Evolutionary conservation across 225 moss, liverwort and hornwort species (phyloP).

Genomic region (Straminergon stramineum): DNA sequence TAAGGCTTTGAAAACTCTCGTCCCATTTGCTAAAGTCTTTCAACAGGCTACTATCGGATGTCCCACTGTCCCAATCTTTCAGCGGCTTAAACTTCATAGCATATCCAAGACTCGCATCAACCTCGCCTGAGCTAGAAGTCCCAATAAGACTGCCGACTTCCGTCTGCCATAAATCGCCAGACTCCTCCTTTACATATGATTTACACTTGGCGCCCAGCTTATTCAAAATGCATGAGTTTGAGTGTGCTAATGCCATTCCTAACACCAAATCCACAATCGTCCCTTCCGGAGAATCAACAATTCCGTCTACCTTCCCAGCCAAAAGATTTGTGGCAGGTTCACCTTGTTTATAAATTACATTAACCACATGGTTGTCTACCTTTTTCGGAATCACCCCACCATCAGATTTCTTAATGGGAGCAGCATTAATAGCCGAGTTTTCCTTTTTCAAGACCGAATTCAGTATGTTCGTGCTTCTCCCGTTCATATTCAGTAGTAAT

Average conservation of each 20-base stretch:
- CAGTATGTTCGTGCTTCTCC: slow-evolving; percentile 56
- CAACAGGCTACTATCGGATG: slow-evolving; percentile 47
- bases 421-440: slow-evolving; percentile 11
- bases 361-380: slow-evolving; percentile 36
- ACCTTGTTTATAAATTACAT: slow-evolving; percentile 44
- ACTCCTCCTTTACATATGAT: slow-evolving; percentile 59
- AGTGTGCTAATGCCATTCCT: slow-evolving; percentile 92
- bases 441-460: slow-evolving; percentile 45
- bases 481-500: slow-evolving; percentile 52
- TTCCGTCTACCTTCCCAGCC: slow-evolving; percentile 59
- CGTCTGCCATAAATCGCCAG: slow-evolving; percentile 54
- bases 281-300: slow-evolving; percentile 70
- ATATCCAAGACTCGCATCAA: slow-evolving; percentile 44
- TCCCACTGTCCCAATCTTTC: slow-evolving; percentile 55
- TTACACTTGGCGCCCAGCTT: slow-evolving; percentile 61
- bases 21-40: slow-evolving; percentile 79
- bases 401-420: slow-evolving; percentile 27
- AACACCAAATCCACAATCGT: slow-evolving; percentile 93
- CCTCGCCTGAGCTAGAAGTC: slow-evolving; percentile 43
- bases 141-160: slow-evolving; percentile 45
- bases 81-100: slow-evolving; percentile 59
- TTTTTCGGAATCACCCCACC: slow-evolving; percentile 31
- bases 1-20: slow-evolving; percentile 64
- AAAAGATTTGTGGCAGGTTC: slow-evolving; percentile 25
- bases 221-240: slow-evolving; percentile 67